These are phyloP conservation scores for Populus euphratica DNA, from an alignment of 345 rosid genomes.

Conservation along the genomic window DNA sequence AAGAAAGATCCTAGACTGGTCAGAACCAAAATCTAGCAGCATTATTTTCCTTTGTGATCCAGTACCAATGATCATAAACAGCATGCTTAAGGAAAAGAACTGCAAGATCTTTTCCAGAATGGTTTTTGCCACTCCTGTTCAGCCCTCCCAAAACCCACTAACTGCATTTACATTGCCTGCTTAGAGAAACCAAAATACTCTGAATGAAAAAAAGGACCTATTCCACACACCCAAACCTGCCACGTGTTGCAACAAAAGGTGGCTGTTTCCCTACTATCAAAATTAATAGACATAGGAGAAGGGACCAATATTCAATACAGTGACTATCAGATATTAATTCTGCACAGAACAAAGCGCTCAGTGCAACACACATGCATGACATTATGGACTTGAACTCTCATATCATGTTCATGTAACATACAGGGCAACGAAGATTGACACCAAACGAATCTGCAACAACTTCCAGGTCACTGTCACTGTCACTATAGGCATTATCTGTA, in stretches of 20 bases:
- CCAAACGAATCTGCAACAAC: conserved; percentile 84
- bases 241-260: not conserved
- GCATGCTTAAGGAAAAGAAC: not conserved
- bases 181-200: not conserved
- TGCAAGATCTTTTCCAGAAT: not conserved
- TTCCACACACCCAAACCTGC: not conserved
- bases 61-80: not conserved
- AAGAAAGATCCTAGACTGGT: not conserved
- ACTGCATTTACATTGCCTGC: not conserved
- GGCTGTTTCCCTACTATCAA: not conserved
- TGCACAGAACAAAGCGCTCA: not conserved
- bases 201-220: not conserved
- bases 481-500: conserved; percentile 81
- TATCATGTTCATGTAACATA: conserved; percentile 37
- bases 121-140: not conserved
- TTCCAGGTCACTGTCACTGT: conserved; percentile 97
- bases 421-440: conserved; percentile 94
- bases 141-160: not conserved
- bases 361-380: not conserved
- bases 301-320: not conserved
- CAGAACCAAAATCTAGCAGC: not conserved
- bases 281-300: not conserved
- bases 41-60: not conserved
- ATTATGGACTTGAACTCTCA: not conserved
- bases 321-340: not conserved